Percentiles rank a stretch among this genome's conserved stretches.
phyloP scores from a whole-genome alignment of 2,329 filamentous ascomycete species.

The Trichoderma aggressivum region DNA sequence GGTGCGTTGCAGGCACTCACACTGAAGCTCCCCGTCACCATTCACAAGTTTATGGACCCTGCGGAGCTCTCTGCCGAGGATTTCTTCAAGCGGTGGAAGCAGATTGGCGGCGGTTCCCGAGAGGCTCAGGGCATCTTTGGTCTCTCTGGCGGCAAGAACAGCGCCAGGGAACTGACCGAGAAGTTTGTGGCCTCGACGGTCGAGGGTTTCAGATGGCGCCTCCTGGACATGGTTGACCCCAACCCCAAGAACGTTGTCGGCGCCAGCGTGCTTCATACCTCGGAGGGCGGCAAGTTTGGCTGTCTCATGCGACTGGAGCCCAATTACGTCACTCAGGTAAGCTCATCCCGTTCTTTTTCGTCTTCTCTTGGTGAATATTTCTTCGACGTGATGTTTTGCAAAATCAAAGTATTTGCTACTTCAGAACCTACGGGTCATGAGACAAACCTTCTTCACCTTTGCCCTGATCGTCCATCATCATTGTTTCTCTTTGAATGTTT shows the following conservation, averaged over 20 bases:
- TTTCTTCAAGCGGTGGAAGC: constrained; percentile 99
- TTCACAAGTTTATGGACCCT: constrained; percentile 96
- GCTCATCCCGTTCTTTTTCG: constrained; percentile 29
- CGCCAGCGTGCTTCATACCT: constrained; percentile 79
- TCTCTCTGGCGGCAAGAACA: constrained; percentile 46
- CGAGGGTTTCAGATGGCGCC: constrained; percentile 83
- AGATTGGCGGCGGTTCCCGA: constrained; percentile 84
- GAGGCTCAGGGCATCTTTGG: constrained; percentile 88
- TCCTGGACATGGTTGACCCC: constrained; percentile 82
- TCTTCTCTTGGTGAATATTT: not conserved
- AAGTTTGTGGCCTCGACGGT: constrained; percentile 69
- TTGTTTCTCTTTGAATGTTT: not conserved
- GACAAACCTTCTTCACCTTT: constrained; percentile 14
- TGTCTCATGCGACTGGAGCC: constrained; percentile 92
- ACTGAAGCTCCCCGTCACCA: constrained; percentile 78
- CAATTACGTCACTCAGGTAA: constrained; percentile 86
- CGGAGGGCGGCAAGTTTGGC: constrained; percentile 83
- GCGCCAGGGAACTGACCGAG: constrained; percentile 62
- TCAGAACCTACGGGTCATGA: constrained; percentile 18
- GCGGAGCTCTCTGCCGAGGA: constrained; percentile 84
- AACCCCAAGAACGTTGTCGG: constrained; percentile 94
- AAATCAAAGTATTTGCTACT: constrained; percentile 19
- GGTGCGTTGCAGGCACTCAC: constrained; percentile 91
- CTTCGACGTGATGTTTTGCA: constrained; percentile 12
- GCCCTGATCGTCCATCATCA: constrained; percentile 5